Evolutionary conservation across 345 rosid genomes (phyloP).

Genomic region (Boechera stricta): DNA sequence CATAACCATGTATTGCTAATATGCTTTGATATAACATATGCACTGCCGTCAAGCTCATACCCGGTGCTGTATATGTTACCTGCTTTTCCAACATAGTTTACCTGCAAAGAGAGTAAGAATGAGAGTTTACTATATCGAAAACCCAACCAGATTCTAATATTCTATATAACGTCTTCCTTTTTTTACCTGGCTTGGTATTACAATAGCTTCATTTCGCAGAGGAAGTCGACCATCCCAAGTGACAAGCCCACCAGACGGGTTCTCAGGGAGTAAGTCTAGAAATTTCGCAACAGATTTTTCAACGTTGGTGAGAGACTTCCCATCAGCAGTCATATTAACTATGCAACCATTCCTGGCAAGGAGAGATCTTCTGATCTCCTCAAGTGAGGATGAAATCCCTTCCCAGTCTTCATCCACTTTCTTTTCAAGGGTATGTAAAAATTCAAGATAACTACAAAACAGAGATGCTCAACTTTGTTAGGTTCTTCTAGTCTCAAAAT

Average conservation of each 20-base stretch:
- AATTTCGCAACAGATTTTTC: conserved; percentile 78
- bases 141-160: conserved; percentile 5
- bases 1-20: conserved; percentile 96
- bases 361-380: conserved; percentile 80
- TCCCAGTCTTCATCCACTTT: conserved; percentile 91
- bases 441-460: conserved; percentile 77
- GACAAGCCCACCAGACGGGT: conserved; percentile 49
- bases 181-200: conserved; percentile 90
- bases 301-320: conserved; percentile 59
- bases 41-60: conserved; percentile 84
- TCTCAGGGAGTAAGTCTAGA: conserved; percentile 83
- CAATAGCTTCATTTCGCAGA: conserved; percentile 82
- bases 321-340: conserved; percentile 89
- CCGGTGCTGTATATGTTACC: conserved; percentile 79
- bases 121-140: background rate
- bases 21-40: conserved; percentile 88
- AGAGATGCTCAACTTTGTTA: conserved; percentile 36
- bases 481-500: background rate
- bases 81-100: conserved; percentile 96
- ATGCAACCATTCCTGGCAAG: conserved; percentile 81
- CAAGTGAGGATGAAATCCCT: conserved; percentile 84
- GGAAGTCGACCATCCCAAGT: conserved; percentile 72
- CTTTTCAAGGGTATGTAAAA: conserved; percentile 75
- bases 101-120: conserved; percentile 54
- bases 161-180: background rate